Base-by-base conservation (phyloP, 305 asterid species). In the Plantago lanceolata region DNA sequence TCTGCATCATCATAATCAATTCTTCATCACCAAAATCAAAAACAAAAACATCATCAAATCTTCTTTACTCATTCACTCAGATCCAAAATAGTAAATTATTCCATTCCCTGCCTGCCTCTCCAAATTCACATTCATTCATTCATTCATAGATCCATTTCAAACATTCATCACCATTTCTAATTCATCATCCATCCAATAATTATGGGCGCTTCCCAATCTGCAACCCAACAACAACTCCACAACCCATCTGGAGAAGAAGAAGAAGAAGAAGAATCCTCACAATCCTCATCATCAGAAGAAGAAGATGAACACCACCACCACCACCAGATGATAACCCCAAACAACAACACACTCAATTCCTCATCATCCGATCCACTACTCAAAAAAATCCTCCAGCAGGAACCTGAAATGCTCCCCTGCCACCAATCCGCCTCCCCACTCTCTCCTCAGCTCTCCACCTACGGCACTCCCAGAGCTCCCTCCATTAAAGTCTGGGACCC, bases 401-500 rank as follows among this genome's bases (percentile, higher is more conserved):
- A 93, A 71, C 99, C 99, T 8, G 99, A 93, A 71, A 93, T 87
- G 84, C 85, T 86, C 63, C 96, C 96, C 17, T 93, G 86, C 78
- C 96, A 89, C 81, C 84, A 96, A 59, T 89, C 99, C 37, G 97
- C 95, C 4, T 93, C 99, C 7, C 98, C 98, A 9, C 89, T 92
- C 0, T 89, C 96, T 44, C 97, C 98, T 43, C 98, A 93, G 86
- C 88, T 85, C 19, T 93, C 99, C 64, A 73, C 96, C 35, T 74
- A 86, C 61, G 87, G 87, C 26, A 92, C 96, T 8, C 96, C 96
- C 0, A 85, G 95, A 52, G 95, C 93, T 1, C 89, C 97, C 2
- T 83, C 95, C n/a, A 93, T 89, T 70, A 93, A 87, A 85, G 97
- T 89, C 15, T 93, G 95, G 96, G 96, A 93, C 71, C 97, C 99